Evolutionary conservation across 2,329 filamentous ascomycete species (phyloP).

Genomic region (Apiospora pterosperma): DNA sequence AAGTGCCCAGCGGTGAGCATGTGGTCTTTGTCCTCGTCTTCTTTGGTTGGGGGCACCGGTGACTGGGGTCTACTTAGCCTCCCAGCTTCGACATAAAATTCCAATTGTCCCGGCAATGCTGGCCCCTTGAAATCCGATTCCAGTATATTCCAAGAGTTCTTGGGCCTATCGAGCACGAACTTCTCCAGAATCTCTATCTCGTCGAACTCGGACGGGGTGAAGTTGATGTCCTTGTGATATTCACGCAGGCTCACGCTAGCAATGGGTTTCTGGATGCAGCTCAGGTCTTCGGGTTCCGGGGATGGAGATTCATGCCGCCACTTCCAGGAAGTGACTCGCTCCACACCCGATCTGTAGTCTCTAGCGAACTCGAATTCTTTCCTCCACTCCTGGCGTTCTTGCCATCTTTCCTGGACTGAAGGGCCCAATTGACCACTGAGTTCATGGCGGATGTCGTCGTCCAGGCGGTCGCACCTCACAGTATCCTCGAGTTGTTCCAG

Average conservation of each 20-base stretch:
- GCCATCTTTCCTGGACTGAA: slow-evolving; percentile 13
- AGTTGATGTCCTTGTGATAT: slow-evolving; percentile 10
- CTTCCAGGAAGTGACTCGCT: slow-evolving; percentile 12
- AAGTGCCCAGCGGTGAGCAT: background rate
- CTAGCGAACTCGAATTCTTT: slow-evolving; percentile 1
- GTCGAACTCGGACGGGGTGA: slow-evolving; percentile 19
- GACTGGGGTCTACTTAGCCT: background rate
- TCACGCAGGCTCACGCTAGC: slow-evolving; percentile 7
- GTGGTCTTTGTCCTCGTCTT: too few species aligned
- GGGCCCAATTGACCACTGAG: background rate
- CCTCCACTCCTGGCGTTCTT: slow-evolving; percentile 14
- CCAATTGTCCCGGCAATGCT: background rate
- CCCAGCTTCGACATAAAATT: background rate
- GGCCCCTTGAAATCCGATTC: background rate
- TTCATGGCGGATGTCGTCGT: background rate
- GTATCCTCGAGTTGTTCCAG: slow-evolving; percentile 15
- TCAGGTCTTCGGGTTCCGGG: slow-evolving; percentile 14
- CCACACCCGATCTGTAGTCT: background rate
- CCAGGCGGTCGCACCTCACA: slow-evolving; percentile 10
- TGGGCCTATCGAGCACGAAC: background rate
- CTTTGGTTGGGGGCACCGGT: background rate
- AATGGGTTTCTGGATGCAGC: background rate
- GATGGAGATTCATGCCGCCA: slow-evolving; percentile 17
- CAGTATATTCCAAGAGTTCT: slow-evolving; percentile 8
- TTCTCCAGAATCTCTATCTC: slow-evolving; percentile 15